Percentiles rank a stretch among this genome's conserved stretches.
phyloP scores from a whole-genome alignment of 192 early-diverging fungal genomes.

The Backusella sp. region DNA sequence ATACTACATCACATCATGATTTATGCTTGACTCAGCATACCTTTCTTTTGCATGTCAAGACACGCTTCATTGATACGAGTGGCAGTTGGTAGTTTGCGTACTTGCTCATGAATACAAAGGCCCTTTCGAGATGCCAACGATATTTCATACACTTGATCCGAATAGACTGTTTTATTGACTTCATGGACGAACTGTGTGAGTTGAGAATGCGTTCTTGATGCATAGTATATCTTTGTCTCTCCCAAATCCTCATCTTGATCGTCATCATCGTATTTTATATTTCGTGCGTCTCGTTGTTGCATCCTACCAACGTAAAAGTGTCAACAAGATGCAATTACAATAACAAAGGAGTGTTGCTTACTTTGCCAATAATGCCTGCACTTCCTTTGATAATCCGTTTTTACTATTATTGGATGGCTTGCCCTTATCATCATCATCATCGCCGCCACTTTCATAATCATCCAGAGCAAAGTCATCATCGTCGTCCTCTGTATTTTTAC shows the following conservation, averaged over 20 bases:
- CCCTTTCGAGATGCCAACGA: constrained; percentile 81
- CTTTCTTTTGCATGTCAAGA: constrained; percentile 75
- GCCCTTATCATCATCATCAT: not conserved
- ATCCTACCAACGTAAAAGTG: not conserved
- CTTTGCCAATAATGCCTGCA: constrained; percentile 52
- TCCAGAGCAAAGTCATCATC: constrained; percentile 54
- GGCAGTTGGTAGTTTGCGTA: constrained; percentile 49
- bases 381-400: constrained; percentile 52
- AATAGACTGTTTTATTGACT: constrained; percentile 75
- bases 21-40: constrained; percentile 9
- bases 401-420: not conserved
- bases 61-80: constrained; percentile 78
- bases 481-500: not conserved
- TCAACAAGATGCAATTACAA: not conserved
- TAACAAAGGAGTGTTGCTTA: not conserved
- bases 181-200: constrained; percentile 86
- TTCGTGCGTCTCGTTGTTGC: not conserved
- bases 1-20: not conserved
- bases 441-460: constrained; percentile 65
- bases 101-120: constrained; percentile 79
- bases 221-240: constrained; percentile 54
- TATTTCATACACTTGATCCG: constrained; percentile 54
- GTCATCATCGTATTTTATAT: not conserved
- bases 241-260: constrained; percentile 14
- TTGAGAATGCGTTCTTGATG: constrained; percentile 89